Conservation (phyloP, 257 asterid genomes). For the Capsicum pubescens region DNA sequence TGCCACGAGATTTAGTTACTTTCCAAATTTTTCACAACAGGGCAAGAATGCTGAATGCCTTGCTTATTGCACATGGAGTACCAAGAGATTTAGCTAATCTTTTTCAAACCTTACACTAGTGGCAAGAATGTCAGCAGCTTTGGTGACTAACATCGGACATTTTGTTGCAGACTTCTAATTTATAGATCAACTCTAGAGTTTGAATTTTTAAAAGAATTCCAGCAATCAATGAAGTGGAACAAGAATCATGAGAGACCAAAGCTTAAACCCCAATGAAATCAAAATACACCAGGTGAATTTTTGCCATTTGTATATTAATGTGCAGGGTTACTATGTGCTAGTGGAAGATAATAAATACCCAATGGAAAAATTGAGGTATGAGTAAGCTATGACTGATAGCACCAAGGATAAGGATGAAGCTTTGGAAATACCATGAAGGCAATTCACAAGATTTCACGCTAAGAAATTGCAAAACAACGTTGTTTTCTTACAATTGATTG, state of each 20-base stretch:
- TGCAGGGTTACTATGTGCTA: not conserved
- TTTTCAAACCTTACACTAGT: not conserved
- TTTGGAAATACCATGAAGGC: not conserved
- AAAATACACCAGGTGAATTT: not conserved
- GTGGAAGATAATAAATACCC: not conserved
- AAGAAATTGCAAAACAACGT: not conserved
- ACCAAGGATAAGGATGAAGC: not conserved
- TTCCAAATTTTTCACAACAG: not conserved
- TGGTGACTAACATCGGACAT: not conserved
- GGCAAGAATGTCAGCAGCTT: not conserved
- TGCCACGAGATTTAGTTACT: not conserved
- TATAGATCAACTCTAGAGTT: not conserved
- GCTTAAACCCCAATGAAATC: not conserved
- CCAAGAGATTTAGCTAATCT: not conserved
- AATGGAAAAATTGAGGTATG: not conserved
- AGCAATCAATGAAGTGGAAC: not conserved
- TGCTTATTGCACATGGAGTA: not conserved
- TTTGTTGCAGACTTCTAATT: conserved; percentile 15
- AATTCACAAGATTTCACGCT: not conserved
- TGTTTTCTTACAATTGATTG: not conserved
- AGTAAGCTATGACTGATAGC: not conserved
- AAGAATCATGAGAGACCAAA: not conserved
- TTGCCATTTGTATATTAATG: not conserved
- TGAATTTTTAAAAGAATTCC: not conserved
- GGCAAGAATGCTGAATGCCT: not conserved